phyloP scores from a whole-genome alignment of 176 grass and related monocot genomes.

The Triticum dicoccoides region DNA sequence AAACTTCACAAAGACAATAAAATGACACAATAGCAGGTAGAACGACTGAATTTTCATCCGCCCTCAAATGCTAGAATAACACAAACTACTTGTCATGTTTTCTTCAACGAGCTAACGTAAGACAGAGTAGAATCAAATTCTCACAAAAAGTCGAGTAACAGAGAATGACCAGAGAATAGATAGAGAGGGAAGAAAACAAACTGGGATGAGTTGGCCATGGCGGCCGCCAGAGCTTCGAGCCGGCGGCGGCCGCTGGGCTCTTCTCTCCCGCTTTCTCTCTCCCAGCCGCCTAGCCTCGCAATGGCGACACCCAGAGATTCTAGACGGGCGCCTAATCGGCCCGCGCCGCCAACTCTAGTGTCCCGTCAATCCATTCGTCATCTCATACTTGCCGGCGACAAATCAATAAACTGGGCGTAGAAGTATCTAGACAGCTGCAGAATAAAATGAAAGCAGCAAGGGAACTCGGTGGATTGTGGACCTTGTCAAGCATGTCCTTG shows the following conservation, averaged over 20 bases:
- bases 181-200: background rate
- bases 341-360: background rate
- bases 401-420: background rate
- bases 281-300: background rate
- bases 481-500: conserved; percentile 97
- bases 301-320: background rate
- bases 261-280: background rate
- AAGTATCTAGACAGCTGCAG: background rate
- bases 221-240: background rate
- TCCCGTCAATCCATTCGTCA: background rate
- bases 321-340: background rate
- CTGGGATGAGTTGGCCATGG: background rate
- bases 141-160: background rate
- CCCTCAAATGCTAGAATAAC: too few species aligned
- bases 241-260: background rate
- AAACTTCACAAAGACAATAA: too few species aligned
- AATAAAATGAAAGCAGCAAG: background rate
- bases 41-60: too few species aligned
- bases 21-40: too few species aligned
- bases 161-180: background rate
- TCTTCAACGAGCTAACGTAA: too few species aligned
- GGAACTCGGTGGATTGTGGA: conserved; percentile 1
- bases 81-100: too few species aligned
- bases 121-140: background rate
- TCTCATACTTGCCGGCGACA: background rate